Conservation (phyloP, 164 flowering plant species). For the Nymphaea thermarum region DNA sequence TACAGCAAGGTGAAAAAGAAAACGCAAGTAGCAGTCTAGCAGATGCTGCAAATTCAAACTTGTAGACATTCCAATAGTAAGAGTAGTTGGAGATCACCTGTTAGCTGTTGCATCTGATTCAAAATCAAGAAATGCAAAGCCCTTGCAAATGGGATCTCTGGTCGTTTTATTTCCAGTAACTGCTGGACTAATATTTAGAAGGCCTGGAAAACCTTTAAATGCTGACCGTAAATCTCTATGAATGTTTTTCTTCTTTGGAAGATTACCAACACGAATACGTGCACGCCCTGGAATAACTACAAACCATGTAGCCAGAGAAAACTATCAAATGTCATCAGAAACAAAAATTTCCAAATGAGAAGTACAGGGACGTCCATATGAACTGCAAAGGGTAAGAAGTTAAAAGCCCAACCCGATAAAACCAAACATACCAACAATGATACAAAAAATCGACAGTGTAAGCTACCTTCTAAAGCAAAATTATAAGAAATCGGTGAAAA, state of each 20-base stretch:
- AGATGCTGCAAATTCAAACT: neutral
- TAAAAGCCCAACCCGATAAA: neutral
- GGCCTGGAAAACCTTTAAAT: constrained; percentile 56
- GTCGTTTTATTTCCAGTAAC: constrained; percentile 86
- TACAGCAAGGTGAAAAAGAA: too few relatives aligned
- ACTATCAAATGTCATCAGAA: too few relatives aligned
- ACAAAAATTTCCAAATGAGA: too few relatives aligned
- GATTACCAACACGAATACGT: constrained; percentile 57
- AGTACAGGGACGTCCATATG: too few relatives aligned
- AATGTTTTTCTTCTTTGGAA: constrained; percentile 88
- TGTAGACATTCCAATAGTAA: neutral
- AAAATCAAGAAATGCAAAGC: constrained; percentile 68
- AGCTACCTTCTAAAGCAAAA: neutral
- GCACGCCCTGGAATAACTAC: constrained; percentile 34
- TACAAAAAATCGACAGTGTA: neutral
- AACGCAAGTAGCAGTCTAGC: too few relatives aligned
- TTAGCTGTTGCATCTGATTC: constrained; percentile 45
- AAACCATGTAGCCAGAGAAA: constrained; percentile 25
- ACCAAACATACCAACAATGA: too few relatives aligned
- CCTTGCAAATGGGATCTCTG: constrained; percentile 87
- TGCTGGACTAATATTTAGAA: constrained; percentile 46
- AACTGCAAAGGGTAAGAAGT: neutral
- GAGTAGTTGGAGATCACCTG: constrained; percentile 27
- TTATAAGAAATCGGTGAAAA: too few relatives aligned
- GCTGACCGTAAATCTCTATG: constrained; percentile 59